Evolutionary conservation across 1,284 basidiomycete genomes (phyloP), one percentile per base, ranked within the genome.

Genomic region (Marasmius tenuissimus): DNA sequence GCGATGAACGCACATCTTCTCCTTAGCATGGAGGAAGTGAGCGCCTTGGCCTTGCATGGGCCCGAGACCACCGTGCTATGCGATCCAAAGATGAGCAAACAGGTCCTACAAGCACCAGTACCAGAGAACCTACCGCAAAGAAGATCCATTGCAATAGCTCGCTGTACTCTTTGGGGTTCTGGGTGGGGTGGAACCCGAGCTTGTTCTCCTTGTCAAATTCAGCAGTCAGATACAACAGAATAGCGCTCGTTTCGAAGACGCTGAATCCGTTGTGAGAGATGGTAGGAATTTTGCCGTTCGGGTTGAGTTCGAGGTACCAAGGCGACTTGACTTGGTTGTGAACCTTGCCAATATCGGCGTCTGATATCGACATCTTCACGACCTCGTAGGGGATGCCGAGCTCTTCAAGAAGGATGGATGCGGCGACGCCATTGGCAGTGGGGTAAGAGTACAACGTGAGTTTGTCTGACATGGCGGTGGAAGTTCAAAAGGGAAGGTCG

Each of bases 231-330:
- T 88, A 89, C 16, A 86, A 69, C 51, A 87, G 68, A 63, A 89
- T 87, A 7, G 83, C 83, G 4, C 81, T 82, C 14, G 77, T 82
- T 69, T 90, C 88, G 66, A 86, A 88, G 20, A 89, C 78, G 18
- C 70, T 69, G 63, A 85, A 84, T 52, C 72, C 69, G 7, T 76
- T 72, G 63, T 85, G 81, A 33, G 81, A 71, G 14, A 86, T 71
- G 11, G 82, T 82, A 18, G 86, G 86, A 63, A 88, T 87, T 39
- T 85, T 76, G 14, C 86, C 87, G 68, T 88, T 88, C 10, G 85
- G 86, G 73, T 87, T 72, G 37, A 72, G 37, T 47, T 68, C 65
- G 39, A 71, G 57, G 47, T 67, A 68, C 61, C 58, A 61, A 10
- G 65, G 64, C 60, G 66, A 58, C 64, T 68, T 56, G 49, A 64